Conservation (phyloP, 345 rosid genomes). For the Jatropha curcas region DNA sequence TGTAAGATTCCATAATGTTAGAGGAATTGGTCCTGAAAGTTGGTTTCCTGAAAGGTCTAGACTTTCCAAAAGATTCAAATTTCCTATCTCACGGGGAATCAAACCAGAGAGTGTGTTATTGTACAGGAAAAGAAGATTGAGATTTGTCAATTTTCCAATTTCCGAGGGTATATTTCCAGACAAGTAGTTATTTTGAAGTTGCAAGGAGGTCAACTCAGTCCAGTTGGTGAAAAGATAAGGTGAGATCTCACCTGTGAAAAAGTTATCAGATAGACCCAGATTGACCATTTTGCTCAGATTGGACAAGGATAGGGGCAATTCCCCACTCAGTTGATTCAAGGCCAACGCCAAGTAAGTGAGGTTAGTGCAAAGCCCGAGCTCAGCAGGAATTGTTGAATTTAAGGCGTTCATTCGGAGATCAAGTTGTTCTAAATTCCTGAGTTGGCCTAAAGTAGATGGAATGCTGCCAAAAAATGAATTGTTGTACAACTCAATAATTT, state of each 20-base stretch:
- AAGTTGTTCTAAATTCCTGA: conserved; percentile 39
- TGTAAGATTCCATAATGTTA: conserved; percentile 43
- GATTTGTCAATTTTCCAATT: conserved; percentile 42
- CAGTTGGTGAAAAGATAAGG: conserved; percentile 45
- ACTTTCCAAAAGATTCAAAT: conserved; percentile 18
- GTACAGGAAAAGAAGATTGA: conserved; percentile 36
- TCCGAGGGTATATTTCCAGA: conserved; percentile 50
- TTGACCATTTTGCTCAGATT: conserved; percentile 33
- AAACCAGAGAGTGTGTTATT: conserved; percentile 45
- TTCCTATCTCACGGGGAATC: conserved; percentile 53
- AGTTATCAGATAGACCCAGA: conserved; percentile 43
- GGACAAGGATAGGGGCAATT: conserved; percentile 52
- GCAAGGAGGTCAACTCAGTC: conserved; percentile 49
- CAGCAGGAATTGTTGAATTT: conserved; percentile 55
- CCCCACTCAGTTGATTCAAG: conserved; percentile 48
- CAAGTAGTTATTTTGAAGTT: conserved; percentile 51
- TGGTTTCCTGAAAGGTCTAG: conserved; percentile 53
- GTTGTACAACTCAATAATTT: conserved; percentile 35
- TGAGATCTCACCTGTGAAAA: conserved; percentile 46
- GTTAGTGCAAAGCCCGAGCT: conserved; percentile 52
- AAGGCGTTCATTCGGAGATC: conserved; percentile 42
- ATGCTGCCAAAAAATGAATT: conserved; percentile 52
- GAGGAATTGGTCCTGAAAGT: conserved; percentile 56
- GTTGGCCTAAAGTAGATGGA: conserved; percentile 57
- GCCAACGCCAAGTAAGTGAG: conserved; percentile 61